Base-by-base conservation (phyloP, 768 basidiomycete genomes). In the Gelatoporia subvermispora region DNA sequence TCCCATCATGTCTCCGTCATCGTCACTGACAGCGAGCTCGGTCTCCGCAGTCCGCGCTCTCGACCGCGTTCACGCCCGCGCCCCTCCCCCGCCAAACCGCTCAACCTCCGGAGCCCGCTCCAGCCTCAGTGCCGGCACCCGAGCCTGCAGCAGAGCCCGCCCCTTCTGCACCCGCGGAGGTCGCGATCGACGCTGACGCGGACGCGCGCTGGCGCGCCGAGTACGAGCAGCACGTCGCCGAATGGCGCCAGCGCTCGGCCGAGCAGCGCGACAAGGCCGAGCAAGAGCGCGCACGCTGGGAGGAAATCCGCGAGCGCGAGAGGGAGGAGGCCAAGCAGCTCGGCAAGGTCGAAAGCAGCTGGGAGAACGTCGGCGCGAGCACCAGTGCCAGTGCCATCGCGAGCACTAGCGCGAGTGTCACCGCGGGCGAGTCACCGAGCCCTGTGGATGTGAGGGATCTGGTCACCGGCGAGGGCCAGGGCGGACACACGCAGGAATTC, bases 191-290 rank as follows among this genome's bases (percentile, higher is more conserved):
- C 8, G 51, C 51, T 10, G 61, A 57, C 2, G 43, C 56, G 9
- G 61, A 77, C 31, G 80, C 80, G 20, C 53, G 68, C 8, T 88
- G 85, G 84, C 82, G 84, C 58, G 66, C 67, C 15, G 75, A 82
- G 58, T 88, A 90, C 61, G 82, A 90, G 43, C 68, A 77, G 1
- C 83, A 87, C 37, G 70, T 88, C 10, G 72, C 75, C 43, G 67
- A 72, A 47, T 93, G 89, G 90, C 82, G 83, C 35, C 77, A 77
- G 20, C 78, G 82, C 57, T 84, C 82, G 35, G 83, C 87, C 24
- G 78, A 78, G 51, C 82, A 82, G 38, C 82, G 88, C 44, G 72
- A 79, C 60, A 88, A 84, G 62, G 85, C 88, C 8, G 88, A 89
- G 69, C 75, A 73, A 52, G 79, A 82, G 64, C 84, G 88, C 9